A percentile compares a stretch with the other conserved stretches of the same genome.
Evolutionary conservation across 495 filamentous ascomycete species (phyloP).

Genomic region (Oleoguttula mirabilis): DNA sequence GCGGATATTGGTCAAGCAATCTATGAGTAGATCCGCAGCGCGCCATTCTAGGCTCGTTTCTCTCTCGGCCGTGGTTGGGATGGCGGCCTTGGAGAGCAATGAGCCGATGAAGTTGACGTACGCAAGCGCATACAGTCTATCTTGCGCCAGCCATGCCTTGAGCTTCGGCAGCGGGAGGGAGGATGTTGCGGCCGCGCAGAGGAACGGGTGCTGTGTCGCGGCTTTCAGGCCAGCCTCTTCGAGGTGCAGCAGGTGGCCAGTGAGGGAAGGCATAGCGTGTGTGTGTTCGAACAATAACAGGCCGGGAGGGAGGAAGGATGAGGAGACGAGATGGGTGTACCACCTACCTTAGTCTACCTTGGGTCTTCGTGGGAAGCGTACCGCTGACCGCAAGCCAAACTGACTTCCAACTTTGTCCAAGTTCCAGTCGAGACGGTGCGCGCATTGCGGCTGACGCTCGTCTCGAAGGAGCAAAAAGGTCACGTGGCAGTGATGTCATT

Average conservation of each 20-base stretch:
- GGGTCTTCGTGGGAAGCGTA: too few species aligned
- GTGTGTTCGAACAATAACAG: too few species aligned
- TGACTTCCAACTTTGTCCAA: too few species aligned
- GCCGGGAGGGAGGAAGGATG: too few species aligned
- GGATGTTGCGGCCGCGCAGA: constrained; percentile 13
- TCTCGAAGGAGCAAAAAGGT: too few species aligned
- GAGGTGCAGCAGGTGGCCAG: constrained; percentile 14
- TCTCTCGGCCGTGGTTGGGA: constrained; percentile 7
- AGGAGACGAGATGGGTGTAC: too few species aligned
- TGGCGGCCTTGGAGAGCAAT: constrained; percentile 5
- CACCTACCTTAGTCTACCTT: too few species aligned
- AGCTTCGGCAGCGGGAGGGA: constrained; percentile 3
- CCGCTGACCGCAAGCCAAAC: too few species aligned
- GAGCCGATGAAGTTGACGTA: constrained; percentile 18
- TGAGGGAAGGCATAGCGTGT: constrained; percentile 19
- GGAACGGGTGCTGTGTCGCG: constrained; percentile 19
- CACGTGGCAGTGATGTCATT: too few species aligned
- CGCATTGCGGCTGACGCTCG: too few species aligned
- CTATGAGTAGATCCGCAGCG: constrained; percentile 13
- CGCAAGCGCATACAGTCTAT: constrained; percentile 13
- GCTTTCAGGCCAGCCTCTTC: constrained; percentile 6
- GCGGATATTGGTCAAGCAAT: constrained; percentile 13
- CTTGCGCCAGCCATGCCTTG: constrained; percentile 18
- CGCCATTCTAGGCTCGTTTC: constrained; percentile 15
- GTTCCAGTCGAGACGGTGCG: too few species aligned